These are phyloP conservation scores for Beauveria bassiana DNA, from an alignment of 2,329 filamentous ascomycete species.

Conservation along the genomic window DNA sequence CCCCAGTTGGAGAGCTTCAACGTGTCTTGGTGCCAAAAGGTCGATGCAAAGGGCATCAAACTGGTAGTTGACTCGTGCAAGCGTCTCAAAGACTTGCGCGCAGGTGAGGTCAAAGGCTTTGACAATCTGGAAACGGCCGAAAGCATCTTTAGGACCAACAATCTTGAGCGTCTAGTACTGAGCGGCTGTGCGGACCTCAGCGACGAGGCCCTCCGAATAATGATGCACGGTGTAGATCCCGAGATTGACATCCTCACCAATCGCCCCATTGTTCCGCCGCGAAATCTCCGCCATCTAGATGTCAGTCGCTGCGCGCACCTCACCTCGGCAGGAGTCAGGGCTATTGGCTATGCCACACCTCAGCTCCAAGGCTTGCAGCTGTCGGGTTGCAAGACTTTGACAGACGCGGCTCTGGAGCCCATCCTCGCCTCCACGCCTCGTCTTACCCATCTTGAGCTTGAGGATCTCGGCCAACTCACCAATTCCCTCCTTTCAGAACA, in stretches of 20 bases:
- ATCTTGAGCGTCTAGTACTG: slow-evolving; percentile 72
- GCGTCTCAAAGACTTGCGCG: slow-evolving; percentile 69
- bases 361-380: slow-evolving; percentile 76
- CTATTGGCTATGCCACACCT: slow-evolving; percentile 67
- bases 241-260: slow-evolving; percentile 76
- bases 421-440: slow-evolving; percentile 68
- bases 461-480: slow-evolving; percentile 72
- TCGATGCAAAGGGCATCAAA: slow-evolving; percentile 69
- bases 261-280: slow-evolving; percentile 64
- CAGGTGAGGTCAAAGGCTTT: slow-evolving; percentile 75
- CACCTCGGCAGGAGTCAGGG: slow-evolving; percentile 63
- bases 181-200: slow-evolving; percentile 72
- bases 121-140: slow-evolving; percentile 64
- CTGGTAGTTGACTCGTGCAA: slow-evolving; percentile 66
- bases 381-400: slow-evolving; percentile 66
- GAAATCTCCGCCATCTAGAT: slow-evolving; percentile 77
- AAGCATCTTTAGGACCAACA: slow-evolving; percentile 72
- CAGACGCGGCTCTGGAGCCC: slow-evolving; percentile 62
- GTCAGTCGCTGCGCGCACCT: slow-evolving; percentile 70
- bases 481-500: slow-evolving; percentile 65
- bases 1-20: slow-evolving; percentile 77
- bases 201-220: slow-evolving; percentile 63
- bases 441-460: slow-evolving; percentile 81
- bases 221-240: slow-evolving; percentile 69
- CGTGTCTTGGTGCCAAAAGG: slow-evolving; percentile 85